Percentiles rank a stretch among this genome's conserved stretches.
Conservation (phyloP, 2,329 filamentous ascomycete genomes). For the Pseudogymnoascus sp. region DNA sequence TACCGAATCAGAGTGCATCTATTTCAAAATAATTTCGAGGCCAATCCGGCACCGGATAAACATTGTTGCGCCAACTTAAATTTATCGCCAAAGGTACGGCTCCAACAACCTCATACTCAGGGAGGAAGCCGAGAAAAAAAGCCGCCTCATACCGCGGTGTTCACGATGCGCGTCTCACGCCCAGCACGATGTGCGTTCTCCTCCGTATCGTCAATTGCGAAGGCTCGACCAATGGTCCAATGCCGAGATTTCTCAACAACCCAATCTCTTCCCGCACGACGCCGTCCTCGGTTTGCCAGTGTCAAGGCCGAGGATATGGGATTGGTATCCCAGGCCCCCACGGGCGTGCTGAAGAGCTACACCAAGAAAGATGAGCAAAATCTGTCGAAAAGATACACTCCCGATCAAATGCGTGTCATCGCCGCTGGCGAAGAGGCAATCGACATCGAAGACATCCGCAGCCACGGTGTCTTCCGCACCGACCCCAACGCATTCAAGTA, state of each 20-base stretch:
- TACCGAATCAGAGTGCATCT: not conserved
- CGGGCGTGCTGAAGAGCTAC: conserved; percentile 51
- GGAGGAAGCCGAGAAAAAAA: conserved; percentile 7
- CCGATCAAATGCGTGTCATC: conserved; percentile 73
- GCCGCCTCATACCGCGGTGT: not conserved
- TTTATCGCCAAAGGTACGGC: conserved; percentile 4
- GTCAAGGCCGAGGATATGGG: conserved; percentile 30
- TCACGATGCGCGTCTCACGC: conserved; percentile 38
- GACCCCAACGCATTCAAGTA: conserved; percentile 68
- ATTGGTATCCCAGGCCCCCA: conserved; percentile 20
- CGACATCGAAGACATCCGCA: conserved; percentile 61
- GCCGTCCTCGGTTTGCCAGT: conserved; percentile 32
- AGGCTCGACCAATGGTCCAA: conserved; percentile 32
- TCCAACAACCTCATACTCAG: conserved; percentile 1
- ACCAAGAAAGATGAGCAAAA: conserved; percentile 53
- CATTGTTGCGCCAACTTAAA: not conserved
- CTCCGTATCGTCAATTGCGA: conserved; percentile 33
- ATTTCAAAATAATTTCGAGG: conserved; percentile 11
- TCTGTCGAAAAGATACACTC: conserved; percentile 62
- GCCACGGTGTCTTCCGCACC: conserved; percentile 61
- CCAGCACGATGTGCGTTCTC: conserved; percentile 42
- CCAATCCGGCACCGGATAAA: conserved; percentile 1
- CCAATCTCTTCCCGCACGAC: conserved; percentile 28
- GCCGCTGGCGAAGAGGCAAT: conserved; percentile 72
- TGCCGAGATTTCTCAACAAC: conserved; percentile 41